These are phyloP conservation scores for Dioscorea alata DNA, from an alignment of 106 monocot genomes.

Conservation along the genomic window DNA sequence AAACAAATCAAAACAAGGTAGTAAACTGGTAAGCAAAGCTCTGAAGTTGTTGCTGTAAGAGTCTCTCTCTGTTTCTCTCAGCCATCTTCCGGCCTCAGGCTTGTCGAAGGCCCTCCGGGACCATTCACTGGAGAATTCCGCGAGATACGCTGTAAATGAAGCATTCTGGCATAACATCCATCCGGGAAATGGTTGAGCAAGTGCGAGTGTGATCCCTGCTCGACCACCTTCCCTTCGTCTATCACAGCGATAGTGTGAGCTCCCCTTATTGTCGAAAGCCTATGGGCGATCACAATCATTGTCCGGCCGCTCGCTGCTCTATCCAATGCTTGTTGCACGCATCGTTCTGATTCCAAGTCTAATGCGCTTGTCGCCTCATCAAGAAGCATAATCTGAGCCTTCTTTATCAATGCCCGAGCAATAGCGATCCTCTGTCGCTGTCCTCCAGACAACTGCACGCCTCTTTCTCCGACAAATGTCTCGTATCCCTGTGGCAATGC, in stretches of 20 bases:
- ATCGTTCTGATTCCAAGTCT: conserved; percentile 81
- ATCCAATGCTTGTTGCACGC: conserved; percentile 80
- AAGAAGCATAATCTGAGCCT: conserved; percentile 60
- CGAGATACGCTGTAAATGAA: conserved; percentile 73
- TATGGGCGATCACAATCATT: conserved; percentile 80
- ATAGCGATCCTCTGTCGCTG: conserved; percentile 88
- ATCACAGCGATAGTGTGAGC: conserved; percentile 80
- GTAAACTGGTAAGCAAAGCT: not conserved
- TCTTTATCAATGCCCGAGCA: conserved; percentile 69
- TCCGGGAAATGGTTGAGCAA: conserved; percentile 66
- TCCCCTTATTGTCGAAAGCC: conserved; percentile 63
- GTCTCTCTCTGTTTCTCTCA: not conserved
- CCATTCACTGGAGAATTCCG: conserved; percentile 1
- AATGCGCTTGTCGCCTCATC: conserved; percentile 97
- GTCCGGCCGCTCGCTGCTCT: conserved; percentile 40
- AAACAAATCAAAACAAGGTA: not conserved
- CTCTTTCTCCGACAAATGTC: conserved; percentile 80
- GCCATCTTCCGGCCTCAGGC: not conserved
- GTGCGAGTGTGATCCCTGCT: conserved; percentile 91
- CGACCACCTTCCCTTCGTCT: conserved; percentile 96
- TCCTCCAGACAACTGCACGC: conserved; percentile 82
- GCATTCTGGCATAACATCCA: conserved; percentile 81
- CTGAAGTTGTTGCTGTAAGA: not conserved
- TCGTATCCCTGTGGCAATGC: conserved; percentile 81
- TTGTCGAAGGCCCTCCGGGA: conserved; percentile 18